Conservation (phyloP, 2,329 filamentous ascomycete species). For the Aspergillus latus region DNA sequence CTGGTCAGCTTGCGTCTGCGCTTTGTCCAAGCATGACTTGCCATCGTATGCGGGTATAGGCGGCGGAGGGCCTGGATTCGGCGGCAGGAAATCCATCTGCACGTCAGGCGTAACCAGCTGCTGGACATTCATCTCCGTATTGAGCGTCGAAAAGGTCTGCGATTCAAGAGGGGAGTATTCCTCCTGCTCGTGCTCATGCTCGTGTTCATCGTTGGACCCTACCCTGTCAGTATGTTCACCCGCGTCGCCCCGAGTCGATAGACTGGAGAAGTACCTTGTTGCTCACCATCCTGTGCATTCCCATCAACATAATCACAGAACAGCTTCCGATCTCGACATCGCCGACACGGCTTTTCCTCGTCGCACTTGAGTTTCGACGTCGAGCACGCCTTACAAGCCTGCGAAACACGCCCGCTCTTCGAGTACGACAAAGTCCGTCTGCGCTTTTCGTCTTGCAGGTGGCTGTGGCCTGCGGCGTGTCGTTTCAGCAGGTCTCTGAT, state of each 20-base stretch:
- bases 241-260: too few relatives aligned
- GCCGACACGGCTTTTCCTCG: constrained; percentile 55
- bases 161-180: constrained; percentile 6
- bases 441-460: constrained; percentile 39
- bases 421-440: constrained; percentile 21
- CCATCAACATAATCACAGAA: constrained; percentile 40
- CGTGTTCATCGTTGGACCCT: constrained; percentile 8
- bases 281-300: constrained; percentile 19
- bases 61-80: background rate
- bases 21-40: background rate
- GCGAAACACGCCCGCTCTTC: constrained; percentile 42
- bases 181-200: constrained; percentile 1
- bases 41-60: constrained; percentile 18
- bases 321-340: constrained; percentile 52
- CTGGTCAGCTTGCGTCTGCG: background rate
- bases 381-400: constrained; percentile 55
- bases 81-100: constrained; percentile 12
- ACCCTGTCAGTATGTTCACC: background rate
- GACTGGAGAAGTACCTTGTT: constrained; percentile 13
- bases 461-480: constrained; percentile 43
- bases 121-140: background rate
- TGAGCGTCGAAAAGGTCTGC: constrained; percentile 17
- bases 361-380: constrained; percentile 55
- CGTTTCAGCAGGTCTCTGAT: constrained; percentile 51
- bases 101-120: constrained; percentile 17